phyloP scores from a whole-genome alignment of 192 early-diverging fungal species.

The Podila clonocystis region DNA sequence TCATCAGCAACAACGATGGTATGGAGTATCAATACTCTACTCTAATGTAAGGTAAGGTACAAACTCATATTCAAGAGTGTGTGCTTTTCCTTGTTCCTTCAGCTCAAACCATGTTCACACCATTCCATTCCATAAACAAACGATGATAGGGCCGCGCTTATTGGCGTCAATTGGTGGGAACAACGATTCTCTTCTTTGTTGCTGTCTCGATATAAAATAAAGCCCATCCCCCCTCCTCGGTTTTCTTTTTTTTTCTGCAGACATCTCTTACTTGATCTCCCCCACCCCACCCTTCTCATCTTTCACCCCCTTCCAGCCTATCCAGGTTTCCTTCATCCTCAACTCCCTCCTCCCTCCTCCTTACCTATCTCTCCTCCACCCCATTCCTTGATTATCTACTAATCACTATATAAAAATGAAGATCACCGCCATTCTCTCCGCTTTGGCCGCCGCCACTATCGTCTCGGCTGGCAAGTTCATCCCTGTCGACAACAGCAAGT shows the following conservation, averaged over 20 bases:
- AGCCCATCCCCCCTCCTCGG: too few relatives aligned
- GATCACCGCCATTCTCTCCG: background rate
- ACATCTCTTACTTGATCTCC: background rate
- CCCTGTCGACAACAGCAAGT: background rate
- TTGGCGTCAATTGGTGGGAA: too few relatives aligned
- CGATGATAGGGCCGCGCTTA: too few relatives aligned
- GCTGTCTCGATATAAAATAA: background rate
- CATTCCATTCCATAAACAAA: too few relatives aligned
- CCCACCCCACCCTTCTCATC: background rate
- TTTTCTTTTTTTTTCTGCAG: constrained; percentile 1
- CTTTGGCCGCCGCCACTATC: background rate
- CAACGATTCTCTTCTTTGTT: too few relatives aligned
- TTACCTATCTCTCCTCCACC: background rate
- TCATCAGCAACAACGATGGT: too few relatives aligned
- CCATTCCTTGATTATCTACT: constrained; percentile 3
- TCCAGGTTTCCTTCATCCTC: background rate
- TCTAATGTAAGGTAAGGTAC: too few relatives aligned
- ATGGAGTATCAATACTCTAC: too few relatives aligned
- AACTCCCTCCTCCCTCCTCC: background rate
- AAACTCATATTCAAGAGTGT: too few relatives aligned
- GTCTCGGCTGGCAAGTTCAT: constrained; percentile 5
- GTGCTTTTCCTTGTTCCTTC: too few relatives aligned
- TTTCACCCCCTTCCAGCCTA: constrained; percentile 2
- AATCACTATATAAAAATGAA: background rate
- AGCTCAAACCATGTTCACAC: too few relatives aligned